Evolutionary conservation across 108 stramenopile genomes (phyloP).

Genomic region (Cyclotella kingstonii): DNA sequence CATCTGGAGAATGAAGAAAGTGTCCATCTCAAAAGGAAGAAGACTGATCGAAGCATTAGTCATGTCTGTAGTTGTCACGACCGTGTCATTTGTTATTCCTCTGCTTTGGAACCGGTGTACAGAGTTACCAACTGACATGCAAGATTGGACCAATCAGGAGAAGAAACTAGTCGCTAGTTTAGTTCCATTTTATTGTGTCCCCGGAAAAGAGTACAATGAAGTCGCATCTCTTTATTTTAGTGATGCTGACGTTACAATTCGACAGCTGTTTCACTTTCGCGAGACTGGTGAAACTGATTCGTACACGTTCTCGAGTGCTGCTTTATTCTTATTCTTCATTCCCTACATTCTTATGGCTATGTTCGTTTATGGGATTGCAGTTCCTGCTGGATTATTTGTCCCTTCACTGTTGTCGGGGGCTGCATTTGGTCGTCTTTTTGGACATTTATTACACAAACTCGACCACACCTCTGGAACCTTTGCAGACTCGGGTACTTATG

Average conservation of each 20-base stretch:
- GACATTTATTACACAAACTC: conserved; percentile 94
- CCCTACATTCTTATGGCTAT: conserved; percentile 88
- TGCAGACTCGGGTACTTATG: conserved; percentile 96
- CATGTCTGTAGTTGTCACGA: conserved; percentile 71
- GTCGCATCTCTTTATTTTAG: conserved; percentile 93
- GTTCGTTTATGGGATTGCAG: conserved; percentile 90
- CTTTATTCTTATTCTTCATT: conserved; percentile 91
- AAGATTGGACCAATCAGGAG: conserved; percentile 95
- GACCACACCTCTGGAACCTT: conserved; percentile 95
- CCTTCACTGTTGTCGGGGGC: conserved; percentile 86
- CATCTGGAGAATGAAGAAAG: conserved; percentile 83
- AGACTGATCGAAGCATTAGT: conserved; percentile 80
- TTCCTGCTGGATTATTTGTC: conserved; percentile 91
- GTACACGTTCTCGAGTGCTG: conserved; percentile 89
- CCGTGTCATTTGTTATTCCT: conserved; percentile 83
- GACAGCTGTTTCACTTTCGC: conserved; percentile 94
- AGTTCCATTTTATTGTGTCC: conserved; percentile 87
- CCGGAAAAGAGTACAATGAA: conserved; percentile 95
- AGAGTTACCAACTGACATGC: conserved; percentile 89
- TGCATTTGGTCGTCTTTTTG: conserved; percentile 91
- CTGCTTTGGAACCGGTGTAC: conserved; percentile 88
- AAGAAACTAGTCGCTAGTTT: conserved; percentile 87
- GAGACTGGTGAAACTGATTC: conserved; percentile 88
- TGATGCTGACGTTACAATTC: conserved; percentile 94
- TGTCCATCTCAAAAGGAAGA: conserved; percentile 67